A percentile compares a stretch with the other conserved stretches of the same genome.
These are phyloP conservation scores for Chloropicon primus DNA, from an alignment of 139 green algal genomes.

Conservation along the genomic window DNA sequence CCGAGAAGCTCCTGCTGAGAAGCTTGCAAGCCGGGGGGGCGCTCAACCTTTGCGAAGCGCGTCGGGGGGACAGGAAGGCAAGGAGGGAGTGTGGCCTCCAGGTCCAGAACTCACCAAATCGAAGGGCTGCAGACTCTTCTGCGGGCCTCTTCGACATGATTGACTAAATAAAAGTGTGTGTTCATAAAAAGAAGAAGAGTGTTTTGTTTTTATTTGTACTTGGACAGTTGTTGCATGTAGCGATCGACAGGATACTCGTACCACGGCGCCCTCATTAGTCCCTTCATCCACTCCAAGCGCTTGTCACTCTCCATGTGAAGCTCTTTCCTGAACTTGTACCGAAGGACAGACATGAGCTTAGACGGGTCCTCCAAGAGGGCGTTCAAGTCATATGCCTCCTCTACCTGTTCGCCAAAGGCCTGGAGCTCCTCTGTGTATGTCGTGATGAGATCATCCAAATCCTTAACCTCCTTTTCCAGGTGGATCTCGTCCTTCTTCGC, in stretches of 20 bases:
- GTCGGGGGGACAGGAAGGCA: slow-evolving; percentile 1
- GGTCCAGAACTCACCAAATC: too few relatives aligned
- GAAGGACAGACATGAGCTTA: not conserved
- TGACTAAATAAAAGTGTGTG: too few relatives aligned
- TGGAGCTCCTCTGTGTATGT: not conserved
- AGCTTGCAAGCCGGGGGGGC: not conserved
- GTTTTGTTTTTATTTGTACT: not conserved
- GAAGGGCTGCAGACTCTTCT: too few relatives aligned
- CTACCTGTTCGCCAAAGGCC: not conserved
- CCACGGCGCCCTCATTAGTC: not conserved
- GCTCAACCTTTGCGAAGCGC: slow-evolving; percentile 1
- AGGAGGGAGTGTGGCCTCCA: slow-evolving; percentile 6
- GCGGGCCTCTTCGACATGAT: too few relatives aligned
- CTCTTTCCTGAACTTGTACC: not conserved
- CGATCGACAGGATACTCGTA: not conserved
- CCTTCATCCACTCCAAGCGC: not conserved
- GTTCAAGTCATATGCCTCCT: not conserved
- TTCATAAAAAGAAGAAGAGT: too few relatives aligned
- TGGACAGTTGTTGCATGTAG: not conserved
- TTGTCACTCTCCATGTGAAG: not conserved
- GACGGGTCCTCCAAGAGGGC: not conserved
- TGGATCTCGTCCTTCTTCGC: not conserved
- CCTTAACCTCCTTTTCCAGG: not conserved
- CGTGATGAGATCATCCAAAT: not conserved
- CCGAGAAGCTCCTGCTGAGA: slow-evolving; percentile 8